phyloP scores from a whole-genome alignment of 352 stramenopile genomes.

The Phytophthora colocasiae region DNA sequence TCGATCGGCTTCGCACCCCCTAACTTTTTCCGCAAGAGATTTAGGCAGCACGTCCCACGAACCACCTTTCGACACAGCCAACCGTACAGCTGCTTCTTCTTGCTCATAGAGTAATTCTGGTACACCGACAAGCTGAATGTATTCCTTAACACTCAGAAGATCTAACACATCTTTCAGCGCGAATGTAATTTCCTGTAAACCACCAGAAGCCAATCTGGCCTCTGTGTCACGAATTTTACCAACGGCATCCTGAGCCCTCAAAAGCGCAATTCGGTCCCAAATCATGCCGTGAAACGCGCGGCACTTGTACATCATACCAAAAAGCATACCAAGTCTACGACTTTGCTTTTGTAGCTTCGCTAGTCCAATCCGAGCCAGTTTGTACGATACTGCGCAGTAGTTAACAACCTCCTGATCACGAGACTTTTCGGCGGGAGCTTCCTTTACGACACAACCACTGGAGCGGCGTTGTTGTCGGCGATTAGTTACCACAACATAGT shows the following conservation, averaged over 20 bases:
- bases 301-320: constrained; percentile 77
- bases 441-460: constrained; percentile 29
- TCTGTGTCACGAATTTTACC: not conserved
- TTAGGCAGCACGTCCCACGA: constrained; percentile 57
- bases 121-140: constrained; percentile 75
- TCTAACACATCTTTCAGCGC: constrained; percentile 76
- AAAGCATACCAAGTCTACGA: constrained; percentile 75
- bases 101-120: constrained; percentile 65
- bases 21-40: constrained; percentile 62
- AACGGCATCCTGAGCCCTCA: constrained; percentile 24
- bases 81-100: constrained; percentile 67
- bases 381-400: constrained; percentile 72
- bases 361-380: constrained; percentile 62
- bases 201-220: constrained; percentile 1
- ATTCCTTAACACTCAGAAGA: constrained; percentile 69
- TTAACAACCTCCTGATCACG: constrained; percentile 64
- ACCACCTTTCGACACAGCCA: constrained; percentile 47
- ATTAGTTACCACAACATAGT: constrained; percentile 71
- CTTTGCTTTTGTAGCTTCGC: constrained; percentile 73
- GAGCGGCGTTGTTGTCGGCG: constrained; percentile 36
- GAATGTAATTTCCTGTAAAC: constrained; percentile 49
- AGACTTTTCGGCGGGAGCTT: constrained; percentile 10
- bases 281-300: constrained; percentile 71
- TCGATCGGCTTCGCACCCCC: constrained; percentile 71
- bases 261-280: constrained; percentile 51